Evolutionary conservation across 148 eudicot genomes (phyloP), one percentile per base, ranked within the genome.

Genomic region (Cornus florida): DNA sequence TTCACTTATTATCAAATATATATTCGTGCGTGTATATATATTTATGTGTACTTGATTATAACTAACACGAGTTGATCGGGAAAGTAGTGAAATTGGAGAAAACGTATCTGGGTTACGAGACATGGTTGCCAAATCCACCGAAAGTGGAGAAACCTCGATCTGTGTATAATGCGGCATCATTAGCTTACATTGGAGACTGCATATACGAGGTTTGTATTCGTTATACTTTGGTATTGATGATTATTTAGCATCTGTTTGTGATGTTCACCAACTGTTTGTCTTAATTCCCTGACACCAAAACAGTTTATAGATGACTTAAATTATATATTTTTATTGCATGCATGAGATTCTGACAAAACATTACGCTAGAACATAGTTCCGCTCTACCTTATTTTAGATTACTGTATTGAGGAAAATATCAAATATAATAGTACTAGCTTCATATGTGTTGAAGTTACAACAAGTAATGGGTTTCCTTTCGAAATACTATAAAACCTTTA

Each of bases 151-250:
- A 90, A 78, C 98, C 98, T 53, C 93, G 95, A 50, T 88, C 98
- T 7, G 74, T 87, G 5, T 90, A 88, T 77, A 94, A 94, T 86
- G 97, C 98, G 0, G 97, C 97, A 10, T 81, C 95, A 19, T 79
- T 94, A 83, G 98, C 98, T 0, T 94, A 88, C 72, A 86, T 94
- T 70, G 98, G 98, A 70, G 98, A 94, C 78, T 87, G 94, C 79
- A 91, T 94, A 77, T 94, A 85, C 67, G 98, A 94, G 91, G 98
- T 90, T 69, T 72, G 60, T 56, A 43, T 24, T 75, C 39, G 31
- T 39, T 2, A 28, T 13, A 48, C 75, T 69, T 9, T 16, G 20
- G 12, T 59, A 39, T 12, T 69, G 12, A 46, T 64, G 73, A 11
- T 77, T 11, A 17, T 20, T 62, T n/a, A n/a, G 5, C 66, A 62